Evolutionary conservation across 2,329 filamentous ascomycete genomes (phyloP), one percentile per base, ranked within the genome.

Genomic region (Pseudogymnoascus sp.): DNA sequence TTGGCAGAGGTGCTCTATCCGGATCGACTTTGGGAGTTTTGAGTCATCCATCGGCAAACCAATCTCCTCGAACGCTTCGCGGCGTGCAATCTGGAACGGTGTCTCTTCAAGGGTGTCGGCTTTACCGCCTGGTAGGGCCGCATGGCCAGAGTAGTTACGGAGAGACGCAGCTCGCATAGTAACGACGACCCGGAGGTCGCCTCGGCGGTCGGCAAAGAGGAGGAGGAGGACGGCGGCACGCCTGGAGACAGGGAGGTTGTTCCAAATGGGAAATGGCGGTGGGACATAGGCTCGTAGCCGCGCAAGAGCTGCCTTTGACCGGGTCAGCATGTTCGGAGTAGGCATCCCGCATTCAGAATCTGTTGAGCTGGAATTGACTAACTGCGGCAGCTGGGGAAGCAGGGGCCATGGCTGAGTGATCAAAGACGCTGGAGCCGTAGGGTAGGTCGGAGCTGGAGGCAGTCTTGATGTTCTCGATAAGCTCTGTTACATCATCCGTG

Each of bases 1-100:
- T 72, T 89, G 84, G 77, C 92, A 96, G 46, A 98, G 84, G 71
- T 95, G 89, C 76, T 97, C 93, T 68, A 98, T 88, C 62, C 82
- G 81, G 77, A 96, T 97, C 0, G 90, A 90, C 11, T 80, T 78
- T 1, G 91, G 90, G 31, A 96, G 82, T 65, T 84, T 84, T 63
- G 74, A 70, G 71, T 92, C 85, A 68, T 86, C 81, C 71, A 88
- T 81, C 1, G 93, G 90, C 2, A 98, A 85, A 1, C 93, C 93
- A 67, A 98, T 96, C 75, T 98, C 93, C 75, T 98, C 93, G 74
- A 84, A 89, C 0, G 93, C 93, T 79, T 98, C 93, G 67, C 93
- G 86, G 22, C 93, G 86, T 7, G 93, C 92, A 61, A 93, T 96
- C 71, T 93, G 84, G 84, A 84, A 87, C 8, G 85, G 81, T n/a